Base-by-base conservation (phyloP, 257 asterid genomes). In the Solanum appendiculatum region DNA sequence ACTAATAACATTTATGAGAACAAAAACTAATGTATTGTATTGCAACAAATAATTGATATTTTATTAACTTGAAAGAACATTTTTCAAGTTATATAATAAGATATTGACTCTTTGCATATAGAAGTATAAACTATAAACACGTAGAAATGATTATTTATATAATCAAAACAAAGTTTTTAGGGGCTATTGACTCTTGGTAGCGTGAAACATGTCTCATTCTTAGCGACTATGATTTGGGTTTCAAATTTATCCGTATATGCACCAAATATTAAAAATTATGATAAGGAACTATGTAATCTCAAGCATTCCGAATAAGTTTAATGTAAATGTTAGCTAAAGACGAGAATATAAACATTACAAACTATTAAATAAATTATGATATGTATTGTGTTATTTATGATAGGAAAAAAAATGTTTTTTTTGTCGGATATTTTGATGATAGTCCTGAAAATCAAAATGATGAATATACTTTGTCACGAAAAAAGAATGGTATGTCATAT, bases 381-480 rank as follows among this genome's bases (percentile, higher is more conserved):
- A 54, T 54, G 20, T 2, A 46, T 46, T 46, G 15, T 12, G 9
- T 39, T 4, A 14, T 46, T 3, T 12, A 2, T 66, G 2, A 14
- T 20, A 66, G 10, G 10, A 27, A 12, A 0, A 66, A 14, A 10
- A 27, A 27, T 4, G 0, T 0, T 66, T 4, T 14, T 14, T 0
- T 44, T 37, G 2, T 31, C 31, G 77, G 23, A 13, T 2, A 66
- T 66, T 27, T 0, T 29, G 37, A 27, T 4, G 8, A 13, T 0
- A 11, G 1, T 66, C 37, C 1, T 66, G 37, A 66, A 2, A 27
- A 31, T 66, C 9, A 1, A 27, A 27, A 8, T 66, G 1, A 2
- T 29, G 1, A 12, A 12, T 4, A 10, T 60, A 60, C 68, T 4
- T 36, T 5, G 39, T 36, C 13, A 60, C 13, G 1, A 9, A 40